Evolutionary conservation across 2,329 filamentous ascomycete genomes (phyloP).

Genomic region (Aureobasidium sp.): DNA sequence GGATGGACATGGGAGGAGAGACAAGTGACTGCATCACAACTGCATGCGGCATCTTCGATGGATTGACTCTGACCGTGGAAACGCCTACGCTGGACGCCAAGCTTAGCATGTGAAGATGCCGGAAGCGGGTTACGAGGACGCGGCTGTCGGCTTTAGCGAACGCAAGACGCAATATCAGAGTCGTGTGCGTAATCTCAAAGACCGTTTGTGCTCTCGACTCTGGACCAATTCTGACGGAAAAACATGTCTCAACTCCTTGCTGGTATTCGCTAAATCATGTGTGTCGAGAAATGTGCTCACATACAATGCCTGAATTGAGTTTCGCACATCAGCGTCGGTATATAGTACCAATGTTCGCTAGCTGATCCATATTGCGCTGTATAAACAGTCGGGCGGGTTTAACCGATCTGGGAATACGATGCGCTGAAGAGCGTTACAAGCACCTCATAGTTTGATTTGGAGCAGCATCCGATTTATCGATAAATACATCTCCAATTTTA

Average conservation of each 20-base stretch:
- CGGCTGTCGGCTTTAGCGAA: background rate
- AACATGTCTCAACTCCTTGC: background rate
- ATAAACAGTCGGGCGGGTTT: background rate
- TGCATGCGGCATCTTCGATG: constrained; percentile 14
- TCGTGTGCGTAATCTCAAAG: background rate
- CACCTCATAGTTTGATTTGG: constrained; percentile 11
- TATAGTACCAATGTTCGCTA: constrained; percentile 2
- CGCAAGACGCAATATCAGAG: background rate
- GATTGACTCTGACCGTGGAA: constrained; percentile 9
- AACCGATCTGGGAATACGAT: background rate
- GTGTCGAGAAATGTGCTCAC: background rate
- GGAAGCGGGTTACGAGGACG: background rate
- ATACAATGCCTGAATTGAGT: background rate
- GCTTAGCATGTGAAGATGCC: constrained; percentile 8
- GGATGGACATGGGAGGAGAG: constrained; percentile 8
- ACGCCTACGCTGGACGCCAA: background rate
- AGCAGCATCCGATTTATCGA: constrained; percentile 12
- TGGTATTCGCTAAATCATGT: background rate
- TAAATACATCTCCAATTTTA: background rate
- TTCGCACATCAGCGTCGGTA: background rate
- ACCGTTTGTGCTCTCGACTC: constrained; percentile 5
- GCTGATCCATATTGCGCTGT: background rate
- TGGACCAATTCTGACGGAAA: background rate
- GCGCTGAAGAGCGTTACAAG: constrained; percentile 1
- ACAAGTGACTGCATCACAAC: constrained; percentile 12